A percentile compares a stretch with the other conserved stretches of the same genome.
These are phyloP conservation scores for Alternaria atra DNA, from an alignment of 2,329 filamentous ascomycete species.

Conservation along the genomic window DNA sequence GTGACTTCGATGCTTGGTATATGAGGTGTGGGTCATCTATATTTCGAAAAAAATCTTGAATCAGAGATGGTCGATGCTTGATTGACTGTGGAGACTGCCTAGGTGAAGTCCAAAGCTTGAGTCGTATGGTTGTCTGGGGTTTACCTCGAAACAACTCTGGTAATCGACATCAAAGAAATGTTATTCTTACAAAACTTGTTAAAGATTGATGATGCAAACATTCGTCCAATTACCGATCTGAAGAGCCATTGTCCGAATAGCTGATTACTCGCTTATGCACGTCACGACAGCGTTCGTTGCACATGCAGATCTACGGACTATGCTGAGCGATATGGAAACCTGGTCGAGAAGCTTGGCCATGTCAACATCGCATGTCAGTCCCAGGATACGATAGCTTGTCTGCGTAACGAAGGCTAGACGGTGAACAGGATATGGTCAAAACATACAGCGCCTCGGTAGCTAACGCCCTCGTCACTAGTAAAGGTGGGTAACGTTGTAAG, in stretches of 20 bases:
- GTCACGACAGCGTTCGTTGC: background rate
- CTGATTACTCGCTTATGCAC: background rate
- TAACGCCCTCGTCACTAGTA: background rate
- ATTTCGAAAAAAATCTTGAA: slow-evolving; percentile 7
- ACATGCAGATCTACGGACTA: background rate
- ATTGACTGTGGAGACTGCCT: slow-evolving; percentile 5
- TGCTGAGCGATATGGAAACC: slow-evolving; percentile 16
- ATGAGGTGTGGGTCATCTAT: slow-evolving; percentile 21
- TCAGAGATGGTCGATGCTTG: slow-evolving; percentile 15
- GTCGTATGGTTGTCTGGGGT: background rate
- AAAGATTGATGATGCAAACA: background rate
- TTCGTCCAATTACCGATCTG: background rate
- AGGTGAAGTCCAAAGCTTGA: slow-evolving; percentile 9
- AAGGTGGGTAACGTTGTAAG: background rate
- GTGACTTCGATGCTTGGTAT: slow-evolving; percentile 16
- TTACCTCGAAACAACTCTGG: background rate
- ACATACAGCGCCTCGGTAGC: background rate
- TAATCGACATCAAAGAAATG: background rate
- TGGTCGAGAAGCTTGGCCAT: slow-evolving; percentile 19
- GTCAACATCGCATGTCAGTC: background rate
- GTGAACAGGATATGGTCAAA: background rate
- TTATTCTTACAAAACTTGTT: background rate
- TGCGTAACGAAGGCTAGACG: slow-evolving; percentile 3
- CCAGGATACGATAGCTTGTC: slow-evolving; percentile 10
- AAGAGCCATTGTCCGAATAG: background rate